Percentiles rank a stretch among this genome's conserved stretches.
Conservation (phyloP, 176 grass and related monocot genomes). For the Paspalum notatum region DNA sequence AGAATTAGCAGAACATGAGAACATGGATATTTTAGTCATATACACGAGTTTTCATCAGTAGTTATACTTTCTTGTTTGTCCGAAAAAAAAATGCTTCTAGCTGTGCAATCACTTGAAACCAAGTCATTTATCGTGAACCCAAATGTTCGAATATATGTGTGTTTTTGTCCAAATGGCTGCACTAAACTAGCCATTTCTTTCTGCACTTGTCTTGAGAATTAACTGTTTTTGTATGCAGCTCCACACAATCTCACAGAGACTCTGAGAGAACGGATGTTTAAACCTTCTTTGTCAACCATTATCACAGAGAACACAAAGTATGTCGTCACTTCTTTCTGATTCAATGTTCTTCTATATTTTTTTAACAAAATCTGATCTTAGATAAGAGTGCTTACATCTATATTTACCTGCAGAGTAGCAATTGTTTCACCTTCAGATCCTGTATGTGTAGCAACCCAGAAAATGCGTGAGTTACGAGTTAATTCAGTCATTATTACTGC, state of each 20-base stretch:
- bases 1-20: constrained; percentile 22
- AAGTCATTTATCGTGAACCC: constrained; percentile 6
- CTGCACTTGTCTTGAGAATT: constrained; percentile 7
- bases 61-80: constrained; percentile 11
- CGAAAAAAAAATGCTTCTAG: background rate
- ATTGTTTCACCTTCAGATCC: constrained; percentile 87
- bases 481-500: constrained; percentile 81
- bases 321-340: constrained; percentile 9
- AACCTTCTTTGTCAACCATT: constrained; percentile 82
- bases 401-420: constrained; percentile 67
- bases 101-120: background rate
- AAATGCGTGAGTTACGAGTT: constrained; percentile 82
- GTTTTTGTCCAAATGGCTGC: constrained; percentile 13
- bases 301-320: constrained; percentile 88
- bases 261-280: constrained; percentile 87
- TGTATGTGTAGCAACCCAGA: constrained; percentile 75
- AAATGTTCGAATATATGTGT: background rate
- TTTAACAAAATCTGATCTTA: constrained; percentile 11
- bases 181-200: background rate
- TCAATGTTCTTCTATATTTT: constrained; percentile 15
- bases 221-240: constrained; percentile 59
- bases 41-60: background rate
- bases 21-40: background rate
- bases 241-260: constrained; percentile 74
- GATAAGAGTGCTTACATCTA: constrained; percentile 27